Conservation (phyloP, 2,329 filamentous ascomycete species). For the Fusarium equiseti region DNA sequence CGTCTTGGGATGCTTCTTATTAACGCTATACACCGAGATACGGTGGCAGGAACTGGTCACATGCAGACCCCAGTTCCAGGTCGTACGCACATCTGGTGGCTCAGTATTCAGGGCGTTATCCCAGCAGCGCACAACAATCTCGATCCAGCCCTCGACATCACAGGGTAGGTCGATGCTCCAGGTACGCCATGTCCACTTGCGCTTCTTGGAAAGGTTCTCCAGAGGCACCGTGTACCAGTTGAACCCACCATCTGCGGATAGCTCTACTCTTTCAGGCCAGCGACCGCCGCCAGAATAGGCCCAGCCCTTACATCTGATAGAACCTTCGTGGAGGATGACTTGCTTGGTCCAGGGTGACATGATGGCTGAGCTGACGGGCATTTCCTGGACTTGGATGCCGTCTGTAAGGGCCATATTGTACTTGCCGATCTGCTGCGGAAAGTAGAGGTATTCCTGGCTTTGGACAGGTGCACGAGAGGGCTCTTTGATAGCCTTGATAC, state of each 20-base stretch:
- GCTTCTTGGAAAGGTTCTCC: slow-evolving; percentile 71
- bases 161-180: slow-evolving; percentile 74
- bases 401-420: slow-evolving; percentile 71
- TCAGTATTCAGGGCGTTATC: slow-evolving; percentile 73
- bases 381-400: slow-evolving; percentile 77
- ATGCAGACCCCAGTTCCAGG: slow-evolving; percentile 76
- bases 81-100: slow-evolving; percentile 64
- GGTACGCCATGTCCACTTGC: slow-evolving; percentile 72
- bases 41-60: slow-evolving; percentile 73
- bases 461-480: slow-evolving; percentile 72
- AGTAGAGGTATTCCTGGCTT: slow-evolving; percentile 76
- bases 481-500: slow-evolving; percentile 69
- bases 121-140: slow-evolving; percentile 70
- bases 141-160: slow-evolving; percentile 71
- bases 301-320: slow-evolving; percentile 68
- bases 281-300: slow-evolving; percentile 69
- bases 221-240: slow-evolving; percentile 73
- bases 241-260: slow-evolving; percentile 72
- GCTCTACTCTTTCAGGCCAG: slow-evolving; percentile 73
- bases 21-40: slow-evolving; percentile 72
- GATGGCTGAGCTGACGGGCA: slow-evolving; percentile 76
- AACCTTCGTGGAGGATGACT: slow-evolving; percentile 70
- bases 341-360: slow-evolving; percentile 72
- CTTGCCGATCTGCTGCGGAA: slow-evolving; percentile 75
- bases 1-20: slow-evolving; percentile 56